phyloP scores from a whole-genome alignment of 1,284 basidiomycete species.

The Tylopilus orsonianus region DNA sequence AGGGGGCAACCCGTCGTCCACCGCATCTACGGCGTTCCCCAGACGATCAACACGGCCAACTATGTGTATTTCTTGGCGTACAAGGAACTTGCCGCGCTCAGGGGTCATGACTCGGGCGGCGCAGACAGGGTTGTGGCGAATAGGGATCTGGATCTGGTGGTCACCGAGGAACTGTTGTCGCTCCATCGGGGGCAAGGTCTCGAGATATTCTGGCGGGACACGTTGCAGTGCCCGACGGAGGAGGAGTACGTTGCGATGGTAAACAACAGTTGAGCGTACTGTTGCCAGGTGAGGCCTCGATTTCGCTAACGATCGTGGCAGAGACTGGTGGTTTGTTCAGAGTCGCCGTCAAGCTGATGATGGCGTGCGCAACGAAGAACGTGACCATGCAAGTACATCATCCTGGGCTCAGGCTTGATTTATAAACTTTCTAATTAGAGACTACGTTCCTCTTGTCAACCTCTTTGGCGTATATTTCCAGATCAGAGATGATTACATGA shows the following conservation, averaged over 20 bases:
- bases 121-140: conserved; percentile 35
- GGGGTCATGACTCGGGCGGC: conserved; percentile 30
- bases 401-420: background rate
- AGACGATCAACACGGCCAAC: conserved; percentile 97
- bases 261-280: conserved; percentile 76
- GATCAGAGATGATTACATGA: conserved; percentile 97
- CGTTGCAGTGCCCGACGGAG: conserved; percentile 89
- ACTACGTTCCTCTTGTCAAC: conserved; percentile 92
- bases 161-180: conserved; percentile 87
- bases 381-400: conserved; percentile 53
- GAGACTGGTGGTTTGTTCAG: conserved; percentile 96
- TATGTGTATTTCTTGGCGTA: conserved; percentile 95
- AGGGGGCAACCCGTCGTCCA: conserved; percentile 90
- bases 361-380: conserved; percentile 76
- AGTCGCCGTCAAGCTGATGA: conserved; percentile 95
- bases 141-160: conserved; percentile 62
- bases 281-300: background rate
- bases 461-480: conserved; percentile 95
- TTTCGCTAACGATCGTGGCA: conserved; percentile 35
- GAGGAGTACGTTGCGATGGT: conserved; percentile 97
- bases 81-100: conserved; percentile 70
- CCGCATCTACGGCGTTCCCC: conserved; percentile 93
- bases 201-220: conserved; percentile 94
- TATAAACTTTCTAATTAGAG: conserved; percentile 43
- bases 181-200: conserved; percentile 96